Evolutionary conservation across 352 stramenopile species (phyloP).

Genomic region (Phytophthora melonis): DNA sequence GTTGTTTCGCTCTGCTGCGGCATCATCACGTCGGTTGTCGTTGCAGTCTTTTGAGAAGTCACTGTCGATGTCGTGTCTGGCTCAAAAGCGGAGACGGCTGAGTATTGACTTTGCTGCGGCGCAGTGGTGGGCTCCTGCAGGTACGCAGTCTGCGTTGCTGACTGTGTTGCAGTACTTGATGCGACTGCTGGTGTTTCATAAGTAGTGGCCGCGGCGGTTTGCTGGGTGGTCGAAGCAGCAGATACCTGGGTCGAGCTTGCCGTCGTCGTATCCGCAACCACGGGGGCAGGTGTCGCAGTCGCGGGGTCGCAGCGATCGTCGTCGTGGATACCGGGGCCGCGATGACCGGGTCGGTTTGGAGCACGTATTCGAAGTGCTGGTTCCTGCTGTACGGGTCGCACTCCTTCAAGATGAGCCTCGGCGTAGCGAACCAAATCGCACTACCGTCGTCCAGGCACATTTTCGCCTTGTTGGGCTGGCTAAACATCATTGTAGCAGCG

Average conservation of each 20-base stretch:
- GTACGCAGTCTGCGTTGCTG: not conserved
- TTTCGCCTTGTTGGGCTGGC: slow-evolving; percentile 19
- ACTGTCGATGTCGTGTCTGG: not conserved
- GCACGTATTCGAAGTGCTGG: slow-evolving; percentile 18
- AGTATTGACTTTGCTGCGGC: not conserved
- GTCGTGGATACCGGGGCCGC: not conserved
- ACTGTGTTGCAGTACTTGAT: not conserved
- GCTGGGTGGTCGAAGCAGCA: not conserved
- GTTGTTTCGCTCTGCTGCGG: not conserved
- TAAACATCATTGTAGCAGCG: slow-evolving; percentile 15
- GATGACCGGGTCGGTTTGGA: slow-evolving; percentile 5
- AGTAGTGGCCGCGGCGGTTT: not conserved
- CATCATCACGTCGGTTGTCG: not conserved
- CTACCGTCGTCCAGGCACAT: slow-evolving; percentile 35
- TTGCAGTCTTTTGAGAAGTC: not conserved
- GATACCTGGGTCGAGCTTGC: not conserved
- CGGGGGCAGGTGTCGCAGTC: not conserved
- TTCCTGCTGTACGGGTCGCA: slow-evolving; percentile 24
- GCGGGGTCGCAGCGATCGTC: no score
- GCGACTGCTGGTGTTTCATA: not conserved
- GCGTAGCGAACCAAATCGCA: not conserved
- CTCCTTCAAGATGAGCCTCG: slow-evolving; percentile 7
- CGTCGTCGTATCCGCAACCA: not conserved
- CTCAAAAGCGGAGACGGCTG: not conserved
- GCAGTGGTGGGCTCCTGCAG: not conserved